Percentiles rank a stretch among this genome's conserved stretches.
phyloP scores from a whole-genome alignment of 345 rosid species.

The Camelina neglecta region DNA sequence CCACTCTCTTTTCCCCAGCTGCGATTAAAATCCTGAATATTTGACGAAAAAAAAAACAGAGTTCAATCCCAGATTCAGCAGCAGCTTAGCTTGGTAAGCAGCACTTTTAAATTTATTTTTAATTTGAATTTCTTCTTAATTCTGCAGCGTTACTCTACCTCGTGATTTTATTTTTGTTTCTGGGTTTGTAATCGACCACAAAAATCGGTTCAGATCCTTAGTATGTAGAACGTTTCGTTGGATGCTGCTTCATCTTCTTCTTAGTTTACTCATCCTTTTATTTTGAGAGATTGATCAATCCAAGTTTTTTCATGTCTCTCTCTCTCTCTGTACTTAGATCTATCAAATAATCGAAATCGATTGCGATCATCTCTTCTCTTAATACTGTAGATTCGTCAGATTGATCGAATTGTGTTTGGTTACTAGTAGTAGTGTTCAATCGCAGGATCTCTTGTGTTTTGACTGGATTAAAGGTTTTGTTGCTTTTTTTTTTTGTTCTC shows the following conservation, averaged over 20 bases:
- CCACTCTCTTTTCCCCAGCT: conserved; percentile 3
- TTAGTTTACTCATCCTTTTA: background rate
- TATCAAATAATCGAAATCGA: background rate
- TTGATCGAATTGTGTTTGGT: too few species aligned
- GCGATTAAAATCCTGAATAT: background rate
- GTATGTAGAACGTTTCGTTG: background rate
- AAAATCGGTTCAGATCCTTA: conserved; percentile 25
- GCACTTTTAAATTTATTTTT: conserved; percentile 8
- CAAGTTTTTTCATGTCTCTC: conserved; percentile 2
- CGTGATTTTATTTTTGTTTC: background rate
- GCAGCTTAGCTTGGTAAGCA: conserved; percentile 46
- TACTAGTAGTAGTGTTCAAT: background rate
- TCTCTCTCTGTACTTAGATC: conserved; percentile 18
- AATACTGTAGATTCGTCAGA: too few species aligned
- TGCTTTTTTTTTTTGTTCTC: too few species aligned
- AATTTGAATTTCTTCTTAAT: background rate
- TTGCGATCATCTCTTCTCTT: too few species aligned
- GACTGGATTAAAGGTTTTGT: too few species aligned
- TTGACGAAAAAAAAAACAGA: conserved; percentile 9
- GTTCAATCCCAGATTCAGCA: conserved; percentile 26
- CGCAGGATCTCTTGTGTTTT: conserved; percentile 6
- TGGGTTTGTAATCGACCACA: background rate
- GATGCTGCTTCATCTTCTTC: conserved; percentile 2
- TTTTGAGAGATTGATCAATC: conserved; percentile 29
- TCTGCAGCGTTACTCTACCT: too few species aligned